Evolutionary conservation across 495 filamentous ascomycete genomes (phyloP).

Genomic region (Letharia columbiana): DNA sequence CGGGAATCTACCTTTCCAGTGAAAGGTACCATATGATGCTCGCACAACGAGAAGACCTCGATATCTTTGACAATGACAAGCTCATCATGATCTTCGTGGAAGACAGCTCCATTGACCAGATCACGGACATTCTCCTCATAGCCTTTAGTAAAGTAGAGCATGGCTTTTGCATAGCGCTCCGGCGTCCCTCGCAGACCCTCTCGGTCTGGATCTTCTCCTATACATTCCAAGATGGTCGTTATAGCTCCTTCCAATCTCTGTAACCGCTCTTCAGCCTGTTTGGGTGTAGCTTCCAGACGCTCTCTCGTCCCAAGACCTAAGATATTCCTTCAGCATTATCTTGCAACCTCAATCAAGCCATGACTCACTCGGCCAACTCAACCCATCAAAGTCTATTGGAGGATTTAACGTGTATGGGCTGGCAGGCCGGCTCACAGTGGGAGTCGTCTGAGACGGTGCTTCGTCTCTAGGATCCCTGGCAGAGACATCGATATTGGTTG

Average conservation of each 20-base stretch:
- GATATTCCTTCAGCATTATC: slow-evolving; percentile 3
- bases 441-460: slow-evolving; percentile 40
- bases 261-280: slow-evolving; percentile 61
- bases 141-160: slow-evolving; percentile 98
- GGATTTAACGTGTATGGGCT: slow-evolving; percentile 56
- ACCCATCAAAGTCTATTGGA: slow-evolving; percentile 60
- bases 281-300: slow-evolving; percentile 67
- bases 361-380: slow-evolving; percentile 62
- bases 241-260: slow-evolving; percentile 78
- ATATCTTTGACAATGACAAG: slow-evolving; percentile 97
- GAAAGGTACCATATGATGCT: slow-evolving; percentile 97
- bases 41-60: slow-evolving; percentile 89
- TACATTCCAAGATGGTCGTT: slow-evolving; percentile 83
- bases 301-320: slow-evolving; percentile 70
- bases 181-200: slow-evolving; percentile 85
- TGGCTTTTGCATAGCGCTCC: slow-evolving; percentile 85
- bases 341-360: background rate
- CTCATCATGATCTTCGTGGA: slow-evolving; percentile 95
- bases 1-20: slow-evolving; percentile 62
- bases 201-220: slow-evolving; percentile 90
- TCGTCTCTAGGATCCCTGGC: slow-evolving; percentile 70
- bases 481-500: slow-evolving; percentile 48
- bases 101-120: slow-evolving; percentile 90
- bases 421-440: slow-evolving; percentile 44
- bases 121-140: slow-evolving; percentile 94